Evolutionary conservation across 495 filamentous ascomycete genomes (phyloP).

Genomic region (Aspergillus nanangensis): DNA sequence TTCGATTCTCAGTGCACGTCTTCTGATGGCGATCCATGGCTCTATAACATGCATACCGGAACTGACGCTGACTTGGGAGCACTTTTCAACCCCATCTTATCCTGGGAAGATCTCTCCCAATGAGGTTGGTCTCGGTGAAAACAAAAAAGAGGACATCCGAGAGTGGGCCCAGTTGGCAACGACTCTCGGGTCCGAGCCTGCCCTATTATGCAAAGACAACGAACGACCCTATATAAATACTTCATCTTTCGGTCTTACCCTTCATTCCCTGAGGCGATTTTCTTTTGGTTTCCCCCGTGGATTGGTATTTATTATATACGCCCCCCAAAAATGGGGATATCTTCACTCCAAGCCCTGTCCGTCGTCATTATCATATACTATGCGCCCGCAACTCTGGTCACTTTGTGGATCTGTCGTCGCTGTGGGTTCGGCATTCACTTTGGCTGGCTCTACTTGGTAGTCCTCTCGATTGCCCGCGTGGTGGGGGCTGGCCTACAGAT

Average conservation of each 20-base stretch:
- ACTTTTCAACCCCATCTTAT: neutral
- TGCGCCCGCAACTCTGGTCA: neutral
- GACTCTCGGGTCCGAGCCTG: neutral
- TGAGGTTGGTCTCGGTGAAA: neutral
- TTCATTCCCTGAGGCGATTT: neutral
- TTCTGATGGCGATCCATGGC: neutral
- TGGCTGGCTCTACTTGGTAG: slow-evolving; percentile 6
- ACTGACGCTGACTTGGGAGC: neutral
- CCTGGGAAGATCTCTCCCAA: neutral
- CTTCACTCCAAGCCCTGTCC: slow-evolving; percentile 2
- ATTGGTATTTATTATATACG: neutral
- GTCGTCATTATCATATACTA: slow-evolving; percentile 1
- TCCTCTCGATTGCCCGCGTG: neutral
- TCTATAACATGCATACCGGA: neutral
- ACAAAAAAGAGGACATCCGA: neutral
- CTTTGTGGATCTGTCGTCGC: neutral
- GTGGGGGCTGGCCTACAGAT: slow-evolving; percentile 2
- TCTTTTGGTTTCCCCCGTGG: neutral
- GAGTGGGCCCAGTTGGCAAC: neutral
- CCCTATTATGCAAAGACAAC: neutral
- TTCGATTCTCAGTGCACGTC: neutral
- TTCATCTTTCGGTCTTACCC: no score
- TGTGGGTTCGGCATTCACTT: slow-evolving; percentile 1
- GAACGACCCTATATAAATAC: neutral
- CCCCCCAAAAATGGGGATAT: neutral